Evolutionary conservation across 2,329 filamentous ascomycete species (phyloP).

Genomic region (Sclerotinia glacialis): DNA sequence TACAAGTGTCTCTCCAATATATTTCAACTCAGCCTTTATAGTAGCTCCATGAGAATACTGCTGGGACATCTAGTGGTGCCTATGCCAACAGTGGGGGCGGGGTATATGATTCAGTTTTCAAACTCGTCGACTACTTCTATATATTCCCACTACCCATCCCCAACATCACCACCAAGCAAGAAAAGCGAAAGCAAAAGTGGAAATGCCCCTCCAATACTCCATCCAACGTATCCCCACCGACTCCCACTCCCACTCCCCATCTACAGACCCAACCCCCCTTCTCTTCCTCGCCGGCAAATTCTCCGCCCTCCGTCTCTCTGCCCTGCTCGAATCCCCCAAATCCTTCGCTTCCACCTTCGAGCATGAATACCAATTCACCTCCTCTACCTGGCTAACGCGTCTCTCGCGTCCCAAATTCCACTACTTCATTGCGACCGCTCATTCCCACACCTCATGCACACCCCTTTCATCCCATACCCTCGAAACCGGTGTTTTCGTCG

Average conservation of each 20-base stretch:
- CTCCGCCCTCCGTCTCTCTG: slow-evolving; percentile 37
- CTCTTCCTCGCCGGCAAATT: slow-evolving; percentile 34
- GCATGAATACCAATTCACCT: slow-evolving; percentile 34
- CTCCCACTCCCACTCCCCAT: slow-evolving; percentile 22
- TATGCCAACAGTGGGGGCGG: background rate
- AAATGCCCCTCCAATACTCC: slow-evolving; percentile 29
- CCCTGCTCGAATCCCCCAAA: slow-evolving; percentile 33
- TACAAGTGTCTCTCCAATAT: too few relatives aligned
- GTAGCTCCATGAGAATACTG: background rate
- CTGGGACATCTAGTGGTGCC: background rate
- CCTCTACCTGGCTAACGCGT: slow-evolving; percentile 35
- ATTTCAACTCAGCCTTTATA: background rate
- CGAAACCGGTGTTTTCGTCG: background rate
- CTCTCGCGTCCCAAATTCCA: slow-evolving; percentile 32
- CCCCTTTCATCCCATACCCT: background rate
- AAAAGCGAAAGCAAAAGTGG: background rate
- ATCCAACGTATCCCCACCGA: slow-evolving; percentile 23
- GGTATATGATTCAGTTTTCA: background rate
- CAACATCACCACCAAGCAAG: background rate
- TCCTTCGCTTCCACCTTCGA: slow-evolving; percentile 40
- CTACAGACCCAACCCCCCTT: slow-evolving; percentile 26
- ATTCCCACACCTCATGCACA: slow-evolving; percentile 22
- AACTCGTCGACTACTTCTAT: background rate
- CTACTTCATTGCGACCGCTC: slow-evolving; percentile 38
- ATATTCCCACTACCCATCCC: background rate